A percentile compares a stretch with the other conserved stretches of the same genome.
These are phyloP conservation scores for Paraphaeosphaeria minitans DNA, from an alignment of 2,329 filamentous ascomycete genomes.

Conservation along the genomic window DNA sequence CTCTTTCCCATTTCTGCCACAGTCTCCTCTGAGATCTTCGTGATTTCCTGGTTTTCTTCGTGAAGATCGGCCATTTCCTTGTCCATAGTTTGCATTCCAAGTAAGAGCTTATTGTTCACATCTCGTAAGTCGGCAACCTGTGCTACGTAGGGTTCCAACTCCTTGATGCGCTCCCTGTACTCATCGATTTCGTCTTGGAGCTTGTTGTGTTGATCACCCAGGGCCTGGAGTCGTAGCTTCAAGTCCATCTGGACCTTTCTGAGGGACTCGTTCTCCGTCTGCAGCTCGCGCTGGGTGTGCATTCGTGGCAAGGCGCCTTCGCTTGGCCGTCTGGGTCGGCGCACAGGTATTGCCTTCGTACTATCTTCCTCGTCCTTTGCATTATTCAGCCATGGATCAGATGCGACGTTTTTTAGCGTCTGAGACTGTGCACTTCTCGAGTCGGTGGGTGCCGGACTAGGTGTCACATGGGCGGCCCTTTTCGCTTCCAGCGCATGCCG, in stretches of 20 bases:
- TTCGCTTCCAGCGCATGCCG: slow-evolving; percentile 40
- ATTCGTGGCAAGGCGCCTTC: slow-evolving; percentile 30
- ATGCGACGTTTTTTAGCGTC: slow-evolving; percentile 27
- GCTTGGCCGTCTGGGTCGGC: slow-evolving; percentile 31
- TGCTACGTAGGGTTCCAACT: slow-evolving; percentile 34
- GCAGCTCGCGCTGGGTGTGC: slow-evolving; percentile 37
- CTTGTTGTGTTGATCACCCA: slow-evolving; percentile 38
- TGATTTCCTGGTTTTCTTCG: slow-evolving; percentile 29
- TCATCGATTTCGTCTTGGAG: slow-evolving; percentile 33
- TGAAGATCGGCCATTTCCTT: slow-evolving; percentile 24
- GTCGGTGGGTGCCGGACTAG: slow-evolving; percentile 16
- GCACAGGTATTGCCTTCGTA: slow-evolving; percentile 23
- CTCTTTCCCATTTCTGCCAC: slow-evolving; percentile 32
- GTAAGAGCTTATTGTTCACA: slow-evolving; percentile 28
- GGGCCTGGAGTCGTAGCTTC: slow-evolving; percentile 39
- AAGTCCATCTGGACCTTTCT: slow-evolving; percentile 36
- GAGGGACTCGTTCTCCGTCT: slow-evolving; percentile 32
- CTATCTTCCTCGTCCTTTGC: slow-evolving; percentile 30
- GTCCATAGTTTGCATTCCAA: slow-evolving; percentile 27
- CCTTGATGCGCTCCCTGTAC: slow-evolving; percentile 31
- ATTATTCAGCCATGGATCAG: slow-evolving; percentile 40
- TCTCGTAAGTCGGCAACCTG: slow-evolving; percentile 33
- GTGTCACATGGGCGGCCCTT: slow-evolving; percentile 30
- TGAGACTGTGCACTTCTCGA: slow-evolving; percentile 15
- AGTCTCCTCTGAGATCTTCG: slow-evolving; percentile 35